Base-by-base conservation (phyloP, 306 rosid genomes). In the Cyamopsis tetragonoloba region DNA sequence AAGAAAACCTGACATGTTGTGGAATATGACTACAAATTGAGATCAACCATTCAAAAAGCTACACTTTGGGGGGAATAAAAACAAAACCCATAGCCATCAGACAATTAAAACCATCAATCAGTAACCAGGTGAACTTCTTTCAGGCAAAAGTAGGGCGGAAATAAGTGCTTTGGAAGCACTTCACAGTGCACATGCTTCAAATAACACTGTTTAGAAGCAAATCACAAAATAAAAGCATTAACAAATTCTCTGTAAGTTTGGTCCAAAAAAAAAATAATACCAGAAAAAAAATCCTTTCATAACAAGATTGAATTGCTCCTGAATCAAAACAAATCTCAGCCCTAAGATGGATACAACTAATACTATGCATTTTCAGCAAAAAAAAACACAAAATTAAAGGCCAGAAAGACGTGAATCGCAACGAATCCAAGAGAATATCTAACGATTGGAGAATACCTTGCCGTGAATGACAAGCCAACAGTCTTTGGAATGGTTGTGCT, bases 381-480 rank as follows among this genome's bases (percentile, higher is more conserved):
- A 2, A 53, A 3, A 50, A 71, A 44, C 9, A 18, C 7, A 50
- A 14, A 66, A n/a, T 11, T 1, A 66, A 13, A 20, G 24, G 18
- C 4, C 30, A 48, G 12, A 7, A 10, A 35, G 43, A 57, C 15
- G 31, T 7, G 66, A 74, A 42, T 42, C 44, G 26, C n/a, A 41
- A 4, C 42, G 7, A 68, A 15, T 13, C 31, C 19, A 68, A 54
- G 2, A 1, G 42, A 69, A 42, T 30, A 34, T 22, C 32, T 22
- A 42, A 39, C 14, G 6, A 35, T 49, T 19, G 14, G 5, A 66
- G 2, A 57, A 20, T 68, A 90, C 99, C 97, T 86, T 93, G 79
- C 86, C 87, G 14, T 73, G 80, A 42, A 93, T 84, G 61, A 93
- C 75, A 57, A 93, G 79, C 97, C 97, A 93, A 77, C 99, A 93